Conservation (phyloP, 2,329 filamentous ascomycete genomes). For the Aspergillus spinulosporus region DNA sequence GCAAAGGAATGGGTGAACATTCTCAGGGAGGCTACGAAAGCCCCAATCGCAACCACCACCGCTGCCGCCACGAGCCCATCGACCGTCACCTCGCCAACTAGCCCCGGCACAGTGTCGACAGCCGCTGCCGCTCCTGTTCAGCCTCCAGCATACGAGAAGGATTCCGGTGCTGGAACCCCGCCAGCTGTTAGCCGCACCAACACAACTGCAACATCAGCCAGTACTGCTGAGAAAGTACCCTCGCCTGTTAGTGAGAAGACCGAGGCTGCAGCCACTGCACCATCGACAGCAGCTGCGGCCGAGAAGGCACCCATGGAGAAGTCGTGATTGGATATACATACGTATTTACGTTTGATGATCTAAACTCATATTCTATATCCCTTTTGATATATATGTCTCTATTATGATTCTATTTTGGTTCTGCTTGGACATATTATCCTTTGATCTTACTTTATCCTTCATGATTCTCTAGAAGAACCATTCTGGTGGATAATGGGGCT, state of each 20-base stretch:
- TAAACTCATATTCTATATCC: not conserved
- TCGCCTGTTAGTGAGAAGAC: constrained; percentile 15
- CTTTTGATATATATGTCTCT: not conserved
- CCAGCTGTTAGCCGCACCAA: constrained; percentile 13
- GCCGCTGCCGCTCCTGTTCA: constrained; percentile 5
- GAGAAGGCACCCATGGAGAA: not conserved
- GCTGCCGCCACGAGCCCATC: constrained; percentile 17
- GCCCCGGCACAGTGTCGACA: constrained; percentile 13
- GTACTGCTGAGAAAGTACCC: constrained; percentile 3
- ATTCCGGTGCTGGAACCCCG: constrained; percentile 17
- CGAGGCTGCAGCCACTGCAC: not conserved
- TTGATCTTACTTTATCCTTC: not conserved
- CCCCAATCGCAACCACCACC: constrained; percentile 16
- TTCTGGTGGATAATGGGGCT: too few relatives aligned
- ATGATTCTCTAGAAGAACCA: not conserved
- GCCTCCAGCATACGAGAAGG: constrained; percentile 33
- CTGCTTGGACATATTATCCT: not conserved
- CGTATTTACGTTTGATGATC: not conserved
- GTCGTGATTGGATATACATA: not conserved
- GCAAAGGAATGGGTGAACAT: constrained; percentile 82
- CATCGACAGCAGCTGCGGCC: not conserved
- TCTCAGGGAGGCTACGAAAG: constrained; percentile 51
- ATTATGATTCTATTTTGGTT: not conserved
- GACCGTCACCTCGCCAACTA: constrained; percentile 11
- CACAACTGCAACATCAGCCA: constrained; percentile 9